Evolutionary conservation across 1,284 basidiomycete species (phyloP).

Genomic region (Ceratobasidium sp.): DNA sequence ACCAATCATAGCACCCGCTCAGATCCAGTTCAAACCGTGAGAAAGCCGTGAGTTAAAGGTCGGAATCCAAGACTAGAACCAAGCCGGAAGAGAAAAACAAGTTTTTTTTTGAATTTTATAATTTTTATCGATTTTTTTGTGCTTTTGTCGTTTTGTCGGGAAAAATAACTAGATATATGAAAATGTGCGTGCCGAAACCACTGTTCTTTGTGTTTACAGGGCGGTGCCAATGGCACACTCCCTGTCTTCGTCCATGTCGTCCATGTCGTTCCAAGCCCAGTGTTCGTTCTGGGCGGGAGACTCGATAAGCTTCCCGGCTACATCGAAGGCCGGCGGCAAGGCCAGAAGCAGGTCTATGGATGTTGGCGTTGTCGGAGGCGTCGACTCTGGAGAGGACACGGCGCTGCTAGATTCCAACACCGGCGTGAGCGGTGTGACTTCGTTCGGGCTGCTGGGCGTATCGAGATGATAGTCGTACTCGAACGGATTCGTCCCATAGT

Average conservation of each 20-base stretch:
- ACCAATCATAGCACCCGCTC: background rate
- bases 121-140: background rate
- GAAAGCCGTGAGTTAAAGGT: no score
- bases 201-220: background rate
- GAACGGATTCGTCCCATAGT: background rate
- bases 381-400: background rate
- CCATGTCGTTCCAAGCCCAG: background rate
- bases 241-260: background rate
- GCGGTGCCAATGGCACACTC: slow-evolving; percentile 7
- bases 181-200: background rate
- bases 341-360: background rate
- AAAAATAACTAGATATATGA: background rate
- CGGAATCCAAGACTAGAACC: background rate
- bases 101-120: background rate
- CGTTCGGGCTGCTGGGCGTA: background rate
- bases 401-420: background rate
- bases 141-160: slow-evolving; percentile 2
- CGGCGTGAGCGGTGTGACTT: background rate
- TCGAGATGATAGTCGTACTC: background rate
- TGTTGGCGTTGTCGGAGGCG: background rate
- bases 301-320: background rate
- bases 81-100: background rate
- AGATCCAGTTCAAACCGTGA: background rate
- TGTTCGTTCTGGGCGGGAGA: background rate
- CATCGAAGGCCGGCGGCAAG: background rate